Evolutionary conservation across 257 asterid species (phyloP), one percentile per base, ranked within the genome.

Genomic region (Nemophila menziesii): DNA sequence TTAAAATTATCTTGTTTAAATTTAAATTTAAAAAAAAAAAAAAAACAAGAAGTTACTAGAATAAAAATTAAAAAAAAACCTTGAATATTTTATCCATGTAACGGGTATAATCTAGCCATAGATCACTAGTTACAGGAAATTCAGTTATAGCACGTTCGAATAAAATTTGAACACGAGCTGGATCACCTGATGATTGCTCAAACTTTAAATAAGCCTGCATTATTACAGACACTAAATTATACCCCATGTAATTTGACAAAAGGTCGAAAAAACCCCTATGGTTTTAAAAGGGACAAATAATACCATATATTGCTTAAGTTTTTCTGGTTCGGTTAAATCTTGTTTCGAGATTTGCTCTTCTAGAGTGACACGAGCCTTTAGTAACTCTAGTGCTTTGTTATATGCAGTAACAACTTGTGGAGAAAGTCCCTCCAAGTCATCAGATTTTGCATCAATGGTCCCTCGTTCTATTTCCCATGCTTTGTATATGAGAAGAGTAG

Each of bases 121-220:
- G 66, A 48, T 90, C 93, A 65, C 72, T 46, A 53, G 73, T 74
- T 61, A 85, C 43, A 54, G 98, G 92, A 52, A 84, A 81, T 43
- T 81, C 82, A 0, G 92, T 58, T 63, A 90, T 55, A 20, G 94
- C 92, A 41, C 98, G 96, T 62, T 90, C 98, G 56, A 74, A 90
- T 59, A 90, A 70, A 63, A 90, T 75, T 70, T 80, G 95, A 51
- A 85, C 70, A 48, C 98, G 82, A 26, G 96, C 87, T 44, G 94
- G 98, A 75, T 90, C 96, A 41, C 96, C 96, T 39, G 51, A 65
- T 36, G 96, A 77, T 56, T 72, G 87, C 87, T 90, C 98, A 70
- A 90, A 85, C 55, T 79, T 70, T 71, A 90, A 65, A 71, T 90
- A 90, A 14, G 68, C 46, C 98, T 90, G 76, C 73, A 74, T 39